A percentile compares a stretch with the other conserved stretches of the same genome.
phyloP scores from a whole-genome alignment of 2,329 filamentous ascomycete genomes.

The Colletotrichum acutatum region DNA sequence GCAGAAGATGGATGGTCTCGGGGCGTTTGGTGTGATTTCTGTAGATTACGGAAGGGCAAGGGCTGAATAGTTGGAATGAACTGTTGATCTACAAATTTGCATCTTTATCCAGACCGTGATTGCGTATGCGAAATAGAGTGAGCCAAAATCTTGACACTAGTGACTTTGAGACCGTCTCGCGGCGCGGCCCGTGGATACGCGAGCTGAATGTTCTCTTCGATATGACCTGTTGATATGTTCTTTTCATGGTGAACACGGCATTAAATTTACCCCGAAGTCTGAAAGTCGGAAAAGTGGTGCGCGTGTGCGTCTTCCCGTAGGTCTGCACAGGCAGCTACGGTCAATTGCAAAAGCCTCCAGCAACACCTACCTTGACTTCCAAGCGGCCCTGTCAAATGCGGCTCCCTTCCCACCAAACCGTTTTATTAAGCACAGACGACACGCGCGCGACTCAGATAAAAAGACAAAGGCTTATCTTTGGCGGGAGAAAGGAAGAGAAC shows the following conservation, averaged over 20 bases:
- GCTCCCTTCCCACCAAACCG: not conserved
- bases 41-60: conserved; percentile 12
- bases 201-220: too few relatives aligned
- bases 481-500: too few relatives aligned
- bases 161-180: not conserved
- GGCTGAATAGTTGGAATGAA: conserved; percentile 20
- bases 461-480: too few relatives aligned
- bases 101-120: not conserved
- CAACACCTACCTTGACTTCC: not conserved
- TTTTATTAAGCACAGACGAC: not conserved
- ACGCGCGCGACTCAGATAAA: too few relatives aligned
- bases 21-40: conserved; percentile 14
- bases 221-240: not conserved
- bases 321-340: not conserved
- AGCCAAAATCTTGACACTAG: conserved; percentile 17
- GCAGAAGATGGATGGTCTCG: conserved; percentile 3
- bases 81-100: not conserved
- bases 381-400: not conserved
- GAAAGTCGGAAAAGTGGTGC: not conserved
- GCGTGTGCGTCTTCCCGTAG: not conserved
- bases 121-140: not conserved
- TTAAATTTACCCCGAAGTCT: not conserved
- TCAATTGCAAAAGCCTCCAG: not conserved
- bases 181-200: not conserved
- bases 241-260: not conserved